Conservation (phyloP, 2,329 filamentous ascomycete species). For the Penicillium sp. region DNA sequence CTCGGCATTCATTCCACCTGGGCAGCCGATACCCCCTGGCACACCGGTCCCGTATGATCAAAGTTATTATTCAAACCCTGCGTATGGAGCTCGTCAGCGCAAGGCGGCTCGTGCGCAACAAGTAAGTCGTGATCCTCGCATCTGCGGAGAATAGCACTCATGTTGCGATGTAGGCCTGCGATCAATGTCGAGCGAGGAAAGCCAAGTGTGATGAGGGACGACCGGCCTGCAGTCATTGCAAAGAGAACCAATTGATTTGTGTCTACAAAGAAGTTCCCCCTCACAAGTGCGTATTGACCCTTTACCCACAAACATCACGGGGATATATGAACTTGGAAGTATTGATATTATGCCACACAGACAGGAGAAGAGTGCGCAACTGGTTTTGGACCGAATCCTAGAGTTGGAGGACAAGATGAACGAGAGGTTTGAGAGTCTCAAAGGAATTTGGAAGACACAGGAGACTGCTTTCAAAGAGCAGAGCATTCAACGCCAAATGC, state of each 20-base stretch:
- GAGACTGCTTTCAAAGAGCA: not conserved
- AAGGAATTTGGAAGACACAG: constrained; percentile 8
- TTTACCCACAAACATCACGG: not conserved
- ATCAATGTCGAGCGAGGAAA: constrained; percentile 82
- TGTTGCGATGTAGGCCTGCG: constrained; percentile 70
- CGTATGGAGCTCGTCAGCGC: constrained; percentile 38
- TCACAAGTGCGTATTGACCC: constrained; percentile 70
- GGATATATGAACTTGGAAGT: not conserved
- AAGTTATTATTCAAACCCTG: constrained; percentile 33
- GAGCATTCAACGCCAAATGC: not conserved
- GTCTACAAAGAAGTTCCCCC: constrained; percentile 89
- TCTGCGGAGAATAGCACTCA: not conserved
- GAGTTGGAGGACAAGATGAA: constrained; percentile 34
- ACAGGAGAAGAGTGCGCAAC: constrained; percentile 45
- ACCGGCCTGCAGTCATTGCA: constrained; percentile 80
- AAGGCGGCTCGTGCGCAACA: constrained; percentile 44
- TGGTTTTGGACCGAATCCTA: constrained; percentile 37
- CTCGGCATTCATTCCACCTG: constrained; percentile 27
- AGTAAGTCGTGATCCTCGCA: constrained; percentile 25
- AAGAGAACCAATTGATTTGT: constrained; percentile 80
- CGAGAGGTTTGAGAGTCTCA: constrained; percentile 28
- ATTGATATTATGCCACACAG: constrained; percentile 21
- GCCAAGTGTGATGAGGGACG: constrained; percentile 89
- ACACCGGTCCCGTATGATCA: constrained; percentile 36
- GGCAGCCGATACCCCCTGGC: constrained; percentile 27